Percentiles rank a stretch among this genome's conserved stretches.
Conservation (phyloP, 2,329 filamentous ascomycete genomes). For the Fusarium albosuccineum region DNA sequence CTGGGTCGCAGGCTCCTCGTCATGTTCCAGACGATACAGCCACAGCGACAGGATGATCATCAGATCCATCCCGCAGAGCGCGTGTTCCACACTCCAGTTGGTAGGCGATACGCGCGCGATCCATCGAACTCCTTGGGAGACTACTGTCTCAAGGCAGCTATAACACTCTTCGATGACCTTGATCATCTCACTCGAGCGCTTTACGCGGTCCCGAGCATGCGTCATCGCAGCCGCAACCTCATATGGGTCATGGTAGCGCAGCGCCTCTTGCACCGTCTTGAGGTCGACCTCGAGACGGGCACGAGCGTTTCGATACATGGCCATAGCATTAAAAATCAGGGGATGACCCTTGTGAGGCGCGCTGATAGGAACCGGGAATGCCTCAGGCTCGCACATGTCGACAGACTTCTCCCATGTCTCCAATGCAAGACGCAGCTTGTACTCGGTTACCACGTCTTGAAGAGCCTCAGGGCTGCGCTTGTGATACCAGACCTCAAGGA, state of each 20-base stretch:
- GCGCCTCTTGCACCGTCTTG: slow-evolving; percentile 94
- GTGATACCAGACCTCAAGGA: slow-evolving; percentile 98
- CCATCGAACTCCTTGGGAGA: slow-evolving; percentile 95
- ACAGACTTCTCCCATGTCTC: slow-evolving; percentile 99
- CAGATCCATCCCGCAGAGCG: slow-evolving; percentile 93
- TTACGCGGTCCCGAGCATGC: slow-evolving; percentile 90
- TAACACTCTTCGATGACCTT: slow-evolving; percentile 98
- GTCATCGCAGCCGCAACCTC: slow-evolving; percentile 98
- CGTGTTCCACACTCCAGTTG: slow-evolving; percentile 99
- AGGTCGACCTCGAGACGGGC: slow-evolving; percentile 94
- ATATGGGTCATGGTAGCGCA: slow-evolving; percentile 96
- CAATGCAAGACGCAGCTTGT: slow-evolving; percentile 93
- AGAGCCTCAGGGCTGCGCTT: slow-evolving; percentile 98
- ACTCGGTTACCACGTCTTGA: slow-evolving; percentile 97
- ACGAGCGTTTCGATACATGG: slow-evolving; percentile 94
- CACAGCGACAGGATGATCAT: slow-evolving; percentile 98
- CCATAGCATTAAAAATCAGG: slow-evolving; percentile 97
- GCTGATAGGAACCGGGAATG: slow-evolving; percentile 87
- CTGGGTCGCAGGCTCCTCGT: slow-evolving; percentile 89
- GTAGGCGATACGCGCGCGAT: slow-evolving; percentile 97
- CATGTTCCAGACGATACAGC: slow-evolving; percentile 99
- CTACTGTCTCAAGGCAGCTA: slow-evolving; percentile 96
- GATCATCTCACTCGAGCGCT: slow-evolving; percentile 96
- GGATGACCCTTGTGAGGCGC: slow-evolving; percentile 97
- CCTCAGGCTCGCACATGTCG: slow-evolving; percentile 92